A percentile compares a stretch with the other conserved stretches of the same genome.
These are phyloP conservation scores for Salix dunnii DNA, from an alignment of 345 rosid genomes.

Conservation along the genomic window DNA sequence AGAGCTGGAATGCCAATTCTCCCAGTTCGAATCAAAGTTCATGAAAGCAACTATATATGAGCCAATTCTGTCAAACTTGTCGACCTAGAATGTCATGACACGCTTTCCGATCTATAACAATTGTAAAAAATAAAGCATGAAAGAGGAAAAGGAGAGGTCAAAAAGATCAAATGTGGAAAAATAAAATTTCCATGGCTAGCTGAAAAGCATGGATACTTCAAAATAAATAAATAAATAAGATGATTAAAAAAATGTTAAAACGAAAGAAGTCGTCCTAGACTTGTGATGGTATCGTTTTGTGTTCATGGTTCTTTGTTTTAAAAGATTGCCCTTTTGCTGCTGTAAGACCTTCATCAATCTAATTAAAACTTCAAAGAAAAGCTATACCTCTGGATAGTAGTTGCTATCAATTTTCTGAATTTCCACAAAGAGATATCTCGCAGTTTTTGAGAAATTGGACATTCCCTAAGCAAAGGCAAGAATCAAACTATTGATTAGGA, in stretches of 20 bases:
- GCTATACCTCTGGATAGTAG: conserved; percentile 62
- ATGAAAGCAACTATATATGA: no score
- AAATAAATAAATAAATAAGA: not conserved
- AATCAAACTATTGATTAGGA: conserved; percentile 12
- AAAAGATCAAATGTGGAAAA: no score
- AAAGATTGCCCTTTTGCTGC: not conserved
- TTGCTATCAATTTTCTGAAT: conserved; percentile 63
- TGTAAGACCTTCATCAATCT: not conserved
- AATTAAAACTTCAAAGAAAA: not conserved
- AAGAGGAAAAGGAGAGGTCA: no score
- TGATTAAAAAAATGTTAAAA: no score
- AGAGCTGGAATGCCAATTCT: no score
- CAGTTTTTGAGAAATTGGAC: conserved; percentile 65
- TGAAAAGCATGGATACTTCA: not conserved
- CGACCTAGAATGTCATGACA: no score
- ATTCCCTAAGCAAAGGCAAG: conserved; percentile 44
- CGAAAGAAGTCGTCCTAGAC: not conserved
- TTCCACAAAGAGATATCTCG: conserved; percentile 55
- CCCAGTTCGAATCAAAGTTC: no score
- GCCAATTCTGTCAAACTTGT: no score
- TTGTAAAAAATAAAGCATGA: no score
- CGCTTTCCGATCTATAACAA: no score
- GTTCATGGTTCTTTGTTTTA: not conserved
- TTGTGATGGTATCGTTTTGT: not conserved
- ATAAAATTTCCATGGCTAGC: not conserved